These are phyloP conservation scores for Albugo laibachii DNA, from an alignment of 352 stramenopile species.

Conservation along the genomic window DNA sequence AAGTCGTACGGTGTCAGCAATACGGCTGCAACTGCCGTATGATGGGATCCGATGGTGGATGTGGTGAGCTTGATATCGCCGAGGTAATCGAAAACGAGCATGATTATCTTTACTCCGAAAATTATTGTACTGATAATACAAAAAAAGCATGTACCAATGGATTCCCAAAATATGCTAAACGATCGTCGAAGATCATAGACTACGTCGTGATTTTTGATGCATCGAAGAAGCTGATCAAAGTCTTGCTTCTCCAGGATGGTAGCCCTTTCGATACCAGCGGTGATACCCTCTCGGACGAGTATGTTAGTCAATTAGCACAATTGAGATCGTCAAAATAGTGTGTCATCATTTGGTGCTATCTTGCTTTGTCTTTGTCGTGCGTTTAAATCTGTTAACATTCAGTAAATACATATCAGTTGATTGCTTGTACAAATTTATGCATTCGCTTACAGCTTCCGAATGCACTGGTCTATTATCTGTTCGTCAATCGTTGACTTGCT, in stretches of 20 bases:
- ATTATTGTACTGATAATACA: slow-evolving; percentile 39
- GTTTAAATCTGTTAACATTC: too few species aligned
- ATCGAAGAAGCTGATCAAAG: slow-evolving; percentile 27
- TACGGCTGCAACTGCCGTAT: slow-evolving; percentile 61
- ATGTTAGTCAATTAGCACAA: too few species aligned
- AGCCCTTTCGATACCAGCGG: slow-evolving; percentile 13
- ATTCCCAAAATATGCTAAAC: slow-evolving; percentile 29
- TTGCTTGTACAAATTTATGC: slow-evolving; percentile 12
- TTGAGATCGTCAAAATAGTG: too few species aligned
- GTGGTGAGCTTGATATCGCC: slow-evolving; percentile 45
- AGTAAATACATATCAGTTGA: not conserved
- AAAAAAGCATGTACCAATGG: slow-evolving; percentile 11
- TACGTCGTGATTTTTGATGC: slow-evolving; percentile 46
- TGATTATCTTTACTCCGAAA: slow-evolving; percentile 29
- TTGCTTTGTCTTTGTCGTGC: too few species aligned
- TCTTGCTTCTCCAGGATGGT: slow-evolving; percentile 28
- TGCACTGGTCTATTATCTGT: slow-evolving; percentile 48
- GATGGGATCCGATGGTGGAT: slow-evolving; percentile 24
- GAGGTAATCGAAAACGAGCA: slow-evolving; percentile 22
- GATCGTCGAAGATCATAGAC: slow-evolving; percentile 12
- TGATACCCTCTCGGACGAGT: not conserved
- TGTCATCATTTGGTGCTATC: too few species aligned
- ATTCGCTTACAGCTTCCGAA: slow-evolving; percentile 30
- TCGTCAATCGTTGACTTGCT: slow-evolving; percentile 57
- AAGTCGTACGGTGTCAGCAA: slow-evolving; percentile 40